Evolutionary conservation across 2,329 filamentous ascomycete species (phyloP).

Genomic region (Arthroderma uncinatum): DNA sequence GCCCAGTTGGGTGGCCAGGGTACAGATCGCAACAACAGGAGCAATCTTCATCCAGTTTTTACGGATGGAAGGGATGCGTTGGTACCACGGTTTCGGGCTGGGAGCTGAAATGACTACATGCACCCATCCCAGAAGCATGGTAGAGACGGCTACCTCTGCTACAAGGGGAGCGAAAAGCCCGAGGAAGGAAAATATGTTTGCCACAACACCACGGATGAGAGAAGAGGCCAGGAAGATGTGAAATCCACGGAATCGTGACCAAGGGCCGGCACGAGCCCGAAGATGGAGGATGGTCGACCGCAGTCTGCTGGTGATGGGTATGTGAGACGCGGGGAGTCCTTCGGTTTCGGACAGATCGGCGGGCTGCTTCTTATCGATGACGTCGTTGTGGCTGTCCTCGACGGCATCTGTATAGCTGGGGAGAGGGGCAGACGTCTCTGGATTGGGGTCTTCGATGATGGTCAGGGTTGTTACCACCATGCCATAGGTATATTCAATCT

Average conservation of each 20-base stretch:
- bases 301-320: slow-evolving; percentile 52
- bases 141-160: slow-evolving; percentile 51
- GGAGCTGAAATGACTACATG: slow-evolving; percentile 71
- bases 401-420: slow-evolving; percentile 36
- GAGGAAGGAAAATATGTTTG: slow-evolving; percentile 36
- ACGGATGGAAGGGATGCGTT: slow-evolving; percentile 56
- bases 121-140: slow-evolving; percentile 67
- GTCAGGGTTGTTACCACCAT: slow-evolving; percentile 50
- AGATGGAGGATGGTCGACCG: slow-evolving; percentile 51
- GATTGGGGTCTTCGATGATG: slow-evolving; percentile 51
- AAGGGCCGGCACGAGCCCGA: slow-evolving; percentile 50
- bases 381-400: slow-evolving; percentile 11
- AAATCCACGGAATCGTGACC: slow-evolving; percentile 59
- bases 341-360: slow-evolving; percentile 33
- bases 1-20: slow-evolving; percentile 44
- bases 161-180: slow-evolving; percentile 44
- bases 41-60: slow-evolving; percentile 55
- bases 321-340: slow-evolving; percentile 37
- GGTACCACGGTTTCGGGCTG: slow-evolving; percentile 52
- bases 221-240: slow-evolving; percentile 39
- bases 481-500: slow-evolving; percentile 49
- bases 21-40: slow-evolving; percentile 54
- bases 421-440: slow-evolving; percentile 19
- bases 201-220: slow-evolving; percentile 34
- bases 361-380: slow-evolving; percentile 18